phyloP scores from a whole-genome alignment of 306 rosid genomes.

The Cicer judaicum region DNA sequence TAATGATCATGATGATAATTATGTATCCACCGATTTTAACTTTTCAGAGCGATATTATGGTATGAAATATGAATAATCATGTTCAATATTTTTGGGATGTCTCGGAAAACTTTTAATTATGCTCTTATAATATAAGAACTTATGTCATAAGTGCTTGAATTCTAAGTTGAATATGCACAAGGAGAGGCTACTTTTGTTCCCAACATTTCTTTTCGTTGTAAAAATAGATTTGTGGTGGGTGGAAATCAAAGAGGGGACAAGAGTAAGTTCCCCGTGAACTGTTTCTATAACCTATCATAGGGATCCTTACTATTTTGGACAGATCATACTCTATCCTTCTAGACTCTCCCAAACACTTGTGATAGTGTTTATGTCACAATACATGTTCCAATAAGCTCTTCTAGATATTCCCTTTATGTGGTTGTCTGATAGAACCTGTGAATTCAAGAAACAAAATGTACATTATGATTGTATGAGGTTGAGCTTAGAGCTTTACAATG shows the following conservation, averaged over 20 bases:
- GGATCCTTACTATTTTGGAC: background rate
- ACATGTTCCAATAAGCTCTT: background rate
- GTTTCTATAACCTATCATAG: background rate
- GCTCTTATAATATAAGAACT: background rate
- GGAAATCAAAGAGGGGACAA: constrained; percentile 6
- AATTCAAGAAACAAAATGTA: too few relatives aligned
- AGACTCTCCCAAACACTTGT: background rate
- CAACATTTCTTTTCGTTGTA: background rate
- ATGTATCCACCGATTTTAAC: constrained; percentile 6
- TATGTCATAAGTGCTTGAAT: background rate
- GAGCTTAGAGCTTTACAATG: too few relatives aligned
- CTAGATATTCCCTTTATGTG: background rate
- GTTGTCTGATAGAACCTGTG: background rate
- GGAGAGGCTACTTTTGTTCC: background rate
- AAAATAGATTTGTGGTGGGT: background rate
- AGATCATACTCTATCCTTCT: background rate
- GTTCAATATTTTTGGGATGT: background rate
- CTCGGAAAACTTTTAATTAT: background rate
- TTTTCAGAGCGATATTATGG: background rate
- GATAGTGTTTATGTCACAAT: background rate
- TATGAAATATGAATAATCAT: constrained; percentile 10
- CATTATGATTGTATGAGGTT: too few relatives aligned
- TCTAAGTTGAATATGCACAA: background rate
- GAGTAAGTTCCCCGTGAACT: background rate
- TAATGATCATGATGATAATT: background rate